Evolutionary conservation across 345 rosid genomes (phyloP), one percentile per base, ranked within the genome.

Genomic region (Eutrema japonicum): DNA sequence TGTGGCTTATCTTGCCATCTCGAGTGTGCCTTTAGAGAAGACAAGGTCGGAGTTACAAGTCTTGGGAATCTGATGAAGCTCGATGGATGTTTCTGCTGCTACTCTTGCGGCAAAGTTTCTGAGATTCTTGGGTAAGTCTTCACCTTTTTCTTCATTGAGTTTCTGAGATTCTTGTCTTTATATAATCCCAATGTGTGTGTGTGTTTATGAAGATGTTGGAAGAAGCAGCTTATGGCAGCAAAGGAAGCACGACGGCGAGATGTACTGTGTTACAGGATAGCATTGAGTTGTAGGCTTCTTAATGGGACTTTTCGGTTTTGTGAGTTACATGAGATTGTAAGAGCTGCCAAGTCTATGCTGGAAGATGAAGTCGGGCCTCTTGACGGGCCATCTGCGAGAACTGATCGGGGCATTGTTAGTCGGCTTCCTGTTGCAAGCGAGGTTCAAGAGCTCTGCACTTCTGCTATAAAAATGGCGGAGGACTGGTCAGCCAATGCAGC

Each of bases 71-170:
- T 79, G 10, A 70, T 74, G 70, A 66, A 64, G 79, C 82, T 79
- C 49, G 82, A 79, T 75, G 82, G 82, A 1, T 57, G 57, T 74
- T 90, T 90, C 68, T 92, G 98, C 53, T 96, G 99, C 78, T 94
- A 92, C 70, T 85, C 97, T 8, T 96, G 99, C 50, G 99, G 98
- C 76, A 96, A 92, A 89, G 97, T 92, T 65, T 90, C 98, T 12
- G 90, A 91, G 50, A 86, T 96, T 77, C 89, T 96, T 16, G 87
- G 92, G 99, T 92, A 79, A 82, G 93, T 57, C 16, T 38, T 14
- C 43, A 4, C 35, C 4, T 30, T 30, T 30, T 30, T 30, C 32
- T 30, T 30, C 4, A 30, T 32, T 32, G 35, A 88, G 97, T 90
- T 67, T 90, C 98, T 12, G 89, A 89, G 50, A 85, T 96, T 77